phyloP scores from a whole-genome alignment of 1,284 basidiomycete genomes.

The Laetiporus sulphureus region DNA sequence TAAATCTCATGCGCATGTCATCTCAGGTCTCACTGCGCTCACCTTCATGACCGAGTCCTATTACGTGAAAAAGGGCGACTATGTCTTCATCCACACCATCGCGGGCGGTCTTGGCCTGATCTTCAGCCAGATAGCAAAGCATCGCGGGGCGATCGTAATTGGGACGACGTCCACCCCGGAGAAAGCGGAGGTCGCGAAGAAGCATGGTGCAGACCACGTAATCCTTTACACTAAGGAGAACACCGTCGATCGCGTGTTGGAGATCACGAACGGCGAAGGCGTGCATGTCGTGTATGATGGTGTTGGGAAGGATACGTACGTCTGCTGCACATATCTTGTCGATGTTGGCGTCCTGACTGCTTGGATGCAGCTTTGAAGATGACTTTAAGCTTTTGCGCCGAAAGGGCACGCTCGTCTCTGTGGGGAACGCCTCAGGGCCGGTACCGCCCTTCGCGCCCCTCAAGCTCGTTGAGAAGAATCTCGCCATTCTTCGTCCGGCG shows the following conservation, averaged over 20 bases:
- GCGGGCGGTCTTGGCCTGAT: slow-evolving; percentile 74
- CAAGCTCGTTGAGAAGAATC: slow-evolving; percentile 77
- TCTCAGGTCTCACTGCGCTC: slow-evolving; percentile 59
- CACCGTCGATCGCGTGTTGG: slow-evolving; percentile 65
- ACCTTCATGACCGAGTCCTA: slow-evolving; percentile 83
- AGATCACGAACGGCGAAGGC: slow-evolving; percentile 79
- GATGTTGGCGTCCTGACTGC: not conserved
- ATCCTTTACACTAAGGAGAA: slow-evolving; percentile 76
- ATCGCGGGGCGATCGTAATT: slow-evolving; percentile 82
- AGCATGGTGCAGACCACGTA: slow-evolving; percentile 82
- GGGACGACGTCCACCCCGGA: slow-evolving; percentile 86
- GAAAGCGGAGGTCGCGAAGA: slow-evolving; percentile 81
- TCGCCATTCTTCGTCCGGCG: slow-evolving; percentile 75
- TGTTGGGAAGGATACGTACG: slow-evolving; percentile 87
- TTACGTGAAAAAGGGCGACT: slow-evolving; percentile 69
- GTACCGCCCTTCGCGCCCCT: slow-evolving; percentile 69
- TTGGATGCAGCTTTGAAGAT: slow-evolving; percentile 58
- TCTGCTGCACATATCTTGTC: slow-evolving; percentile 10
- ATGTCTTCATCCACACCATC: slow-evolving; percentile 81
- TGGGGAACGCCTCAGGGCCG: slow-evolving; percentile 88
- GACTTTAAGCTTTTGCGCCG: slow-evolving; percentile 78
- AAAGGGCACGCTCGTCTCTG: slow-evolving; percentile 82
- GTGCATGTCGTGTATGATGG: slow-evolving; percentile 90
- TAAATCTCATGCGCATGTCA: not conserved
- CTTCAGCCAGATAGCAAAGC: slow-evolving; percentile 58